These are phyloP conservation scores for Rutstroemia sp. DNA, from an alignment of 2,329 filamentous ascomycete species.

Conservation along the genomic window DNA sequence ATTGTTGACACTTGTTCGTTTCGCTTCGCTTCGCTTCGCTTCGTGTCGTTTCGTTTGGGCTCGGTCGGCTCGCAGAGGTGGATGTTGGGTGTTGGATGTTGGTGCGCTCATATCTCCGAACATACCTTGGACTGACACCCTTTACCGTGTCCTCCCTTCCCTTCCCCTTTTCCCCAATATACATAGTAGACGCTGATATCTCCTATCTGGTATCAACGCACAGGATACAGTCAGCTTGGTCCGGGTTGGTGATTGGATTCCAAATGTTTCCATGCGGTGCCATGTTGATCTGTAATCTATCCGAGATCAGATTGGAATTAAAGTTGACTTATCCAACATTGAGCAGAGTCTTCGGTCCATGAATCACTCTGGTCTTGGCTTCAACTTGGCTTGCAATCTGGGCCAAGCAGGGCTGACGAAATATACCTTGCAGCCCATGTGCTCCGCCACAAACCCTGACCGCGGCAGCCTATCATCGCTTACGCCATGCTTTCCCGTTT, in stretches of 20 bases:
- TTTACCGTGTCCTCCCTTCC: too few relatives aligned
- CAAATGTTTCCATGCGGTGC: not conserved
- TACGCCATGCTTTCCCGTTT: not conserved
- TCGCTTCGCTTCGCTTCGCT: too few relatives aligned
- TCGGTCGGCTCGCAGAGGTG: too few relatives aligned
- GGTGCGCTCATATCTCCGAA: too few relatives aligned
- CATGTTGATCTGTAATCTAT: not conserved
- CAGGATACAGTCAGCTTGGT: not conserved
- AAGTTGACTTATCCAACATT: too few relatives aligned
- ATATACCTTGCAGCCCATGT: not conserved
- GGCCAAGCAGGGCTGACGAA: slow-evolving; percentile 2
- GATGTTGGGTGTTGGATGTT: too few relatives aligned
- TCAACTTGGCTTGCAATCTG: not conserved
- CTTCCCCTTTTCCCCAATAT: not conserved
- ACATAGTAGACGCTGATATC: not conserved
- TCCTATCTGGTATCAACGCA: not conserved
- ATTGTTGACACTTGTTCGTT: too few relatives aligned
- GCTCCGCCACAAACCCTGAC: slow-evolving; percentile 5
- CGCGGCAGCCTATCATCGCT: not conserved
- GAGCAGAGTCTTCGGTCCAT: not conserved
- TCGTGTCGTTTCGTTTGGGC: too few relatives aligned
- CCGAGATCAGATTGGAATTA: too few relatives aligned
- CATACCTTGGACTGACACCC: too few relatives aligned
- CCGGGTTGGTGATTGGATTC: not conserved
- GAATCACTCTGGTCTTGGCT: not conserved